Base-by-base conservation (phyloP, 2,329 filamentous ascomycete species). In the Beauveria caledonica region DNA sequence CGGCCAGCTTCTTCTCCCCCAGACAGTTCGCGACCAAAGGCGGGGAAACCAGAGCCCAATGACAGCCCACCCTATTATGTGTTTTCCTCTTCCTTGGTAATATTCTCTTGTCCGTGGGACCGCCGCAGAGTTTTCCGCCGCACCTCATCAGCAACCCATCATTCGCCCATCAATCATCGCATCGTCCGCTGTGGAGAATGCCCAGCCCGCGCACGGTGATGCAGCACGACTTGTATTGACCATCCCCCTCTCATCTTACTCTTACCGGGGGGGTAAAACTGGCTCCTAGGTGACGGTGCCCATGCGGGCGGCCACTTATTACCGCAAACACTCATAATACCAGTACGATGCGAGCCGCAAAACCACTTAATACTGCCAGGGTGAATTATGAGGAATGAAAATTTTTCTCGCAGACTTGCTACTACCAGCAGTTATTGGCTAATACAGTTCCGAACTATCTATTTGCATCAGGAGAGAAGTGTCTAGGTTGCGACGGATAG, bases 181-280 rank as follows among this genome's bases (percentile, higher is more conserved):
- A n/a, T 46, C 53, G n/a, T 29, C 11, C n/a, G 40, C 13, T 17
- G 39, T 29, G 39, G 39, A 54, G 51, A 29, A 21, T 36, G 50
- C 44, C 19, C 44, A 57, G 29, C 44, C 44, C 29, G 54, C 54
- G 54, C 54, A 57, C 54, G 54, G 54, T 57, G 44, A n/a, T 45
- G 13, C 19, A 29, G 13, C 13, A 46, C 40, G 25, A 49, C 54
- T 40, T 39, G 27, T 10, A 29, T 13, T 25, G 13, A 17, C 36
- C 5, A 23, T 19, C 19, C 46, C 55, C 55, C 55, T 58, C 45
- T 58, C 55, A 58, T 58, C 46, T 58, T 50, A 58, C 48, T 36
- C 11, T 42, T 42, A 19, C 33, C n/a, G 19, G 33, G 5, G 45
- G 40, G 45, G 21, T 58, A 42, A 58, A 49, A 50, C 42, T 58